Evolutionary conservation across 495 filamentous ascomycete genomes (phyloP).

Genomic region (Oleoguttula mirabilis): DNA sequence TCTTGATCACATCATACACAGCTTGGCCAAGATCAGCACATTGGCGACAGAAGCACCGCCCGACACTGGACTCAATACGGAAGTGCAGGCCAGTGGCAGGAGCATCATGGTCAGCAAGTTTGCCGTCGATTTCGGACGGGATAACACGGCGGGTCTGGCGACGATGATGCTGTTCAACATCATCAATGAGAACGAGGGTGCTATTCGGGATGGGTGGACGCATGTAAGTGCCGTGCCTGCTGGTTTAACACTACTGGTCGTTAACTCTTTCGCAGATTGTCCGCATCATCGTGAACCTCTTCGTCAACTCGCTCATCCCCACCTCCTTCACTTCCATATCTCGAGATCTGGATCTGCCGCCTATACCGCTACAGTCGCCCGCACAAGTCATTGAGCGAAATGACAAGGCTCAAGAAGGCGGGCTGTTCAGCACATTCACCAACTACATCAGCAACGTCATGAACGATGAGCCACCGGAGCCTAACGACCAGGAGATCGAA

Average conservation of each 20-base stretch:
- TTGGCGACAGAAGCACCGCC: conserved; percentile 60
- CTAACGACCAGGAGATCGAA: conserved; percentile 92
- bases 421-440: conserved; percentile 84
- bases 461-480: conserved; percentile 92
- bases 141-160: conserved; percentile 85
- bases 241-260: not conserved
- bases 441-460: conserved; percentile 98
- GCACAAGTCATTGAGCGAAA: conserved; percentile 86
- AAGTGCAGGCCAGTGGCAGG: conserved; percentile 72
- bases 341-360: conserved; percentile 58
- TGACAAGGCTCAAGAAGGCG: conserved; percentile 59
- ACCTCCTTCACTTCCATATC: conserved; percentile 64
- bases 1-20: conserved; percentile 81
- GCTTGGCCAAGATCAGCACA: conserved; percentile 79
- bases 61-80: conserved; percentile 84
- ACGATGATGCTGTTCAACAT: conserved; percentile 90
- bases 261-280: conserved; percentile 48
- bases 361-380: conserved; percentile 83
- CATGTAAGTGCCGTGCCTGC: conserved; percentile 44
- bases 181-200: conserved; percentile 65
- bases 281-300: conserved; percentile 87
- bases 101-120: conserved; percentile 99
- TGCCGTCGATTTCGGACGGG: conserved; percentile 89
- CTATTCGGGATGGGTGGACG: conserved; percentile 70
- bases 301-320: conserved; percentile 87